Percentiles rank a stretch among this genome's conserved stretches.
phyloP scores from a whole-genome alignment of 768 basidiomycete genomes.

The Hericium rajendrae region DNA sequence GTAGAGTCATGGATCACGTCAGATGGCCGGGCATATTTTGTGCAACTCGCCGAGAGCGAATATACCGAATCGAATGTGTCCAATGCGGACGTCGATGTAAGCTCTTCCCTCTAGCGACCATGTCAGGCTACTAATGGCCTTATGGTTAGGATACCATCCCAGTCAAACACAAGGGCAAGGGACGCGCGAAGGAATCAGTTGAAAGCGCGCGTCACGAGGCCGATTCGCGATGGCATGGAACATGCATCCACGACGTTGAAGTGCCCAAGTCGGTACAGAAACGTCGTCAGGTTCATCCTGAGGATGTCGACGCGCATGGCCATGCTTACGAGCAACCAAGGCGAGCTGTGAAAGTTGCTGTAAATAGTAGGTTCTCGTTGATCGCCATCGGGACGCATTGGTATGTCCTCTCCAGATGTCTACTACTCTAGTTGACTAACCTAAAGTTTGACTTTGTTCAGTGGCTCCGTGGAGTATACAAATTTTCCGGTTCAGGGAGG shows the following conservation, averaged over 20 bases:
- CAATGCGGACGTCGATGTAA: conserved; percentile 5
- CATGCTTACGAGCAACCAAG: conserved; percentile 53
- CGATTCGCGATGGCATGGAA: conserved; percentile 51
- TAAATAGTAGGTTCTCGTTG: conserved; percentile 76
- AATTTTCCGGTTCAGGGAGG: conserved; percentile 59
- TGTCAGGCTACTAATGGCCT: background rate
- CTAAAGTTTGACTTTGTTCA: conserved; percentile 19
- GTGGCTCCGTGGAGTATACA: conserved; percentile 58
- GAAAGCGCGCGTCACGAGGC: conserved; percentile 3
- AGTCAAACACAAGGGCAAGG: background rate
- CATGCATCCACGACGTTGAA: conserved; percentile 69
- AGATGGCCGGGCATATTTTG: conserved; percentile 76
- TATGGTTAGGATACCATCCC: background rate
- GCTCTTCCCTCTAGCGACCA: background rate
- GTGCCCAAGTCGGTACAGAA: conserved; percentile 76
- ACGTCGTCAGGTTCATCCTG: conserved; percentile 46
- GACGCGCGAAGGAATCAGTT: conserved; percentile 1
- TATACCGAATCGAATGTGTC: conserved; percentile 13
- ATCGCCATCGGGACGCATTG: conserved; percentile 70
- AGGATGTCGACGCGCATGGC: conserved; percentile 23
- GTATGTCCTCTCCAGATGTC: conserved; percentile 25
- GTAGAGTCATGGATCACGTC: conserved; percentile 81
- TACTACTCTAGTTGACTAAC: conserved; percentile 5
- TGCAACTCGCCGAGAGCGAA: conserved; percentile 43
- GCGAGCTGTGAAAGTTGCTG: conserved; percentile 51